phyloP scores from a whole-genome alignment of 2,329 filamentous ascomycete species.

The Colletotrichum euphorbiae region DNA sequence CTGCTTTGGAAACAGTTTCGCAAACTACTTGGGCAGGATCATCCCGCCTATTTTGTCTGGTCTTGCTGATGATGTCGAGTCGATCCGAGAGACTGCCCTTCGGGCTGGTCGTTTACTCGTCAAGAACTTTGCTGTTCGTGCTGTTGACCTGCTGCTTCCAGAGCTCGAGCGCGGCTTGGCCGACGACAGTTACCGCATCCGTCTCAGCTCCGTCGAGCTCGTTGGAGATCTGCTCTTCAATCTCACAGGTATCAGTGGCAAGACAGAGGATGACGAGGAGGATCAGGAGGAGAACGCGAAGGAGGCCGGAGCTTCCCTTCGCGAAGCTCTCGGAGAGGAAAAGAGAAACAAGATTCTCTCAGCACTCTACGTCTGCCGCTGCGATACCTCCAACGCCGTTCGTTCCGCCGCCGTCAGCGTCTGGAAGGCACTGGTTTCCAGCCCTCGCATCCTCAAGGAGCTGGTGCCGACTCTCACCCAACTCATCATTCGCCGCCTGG shows the following conservation, averaged over 20 bases:
- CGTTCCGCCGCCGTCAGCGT: slow-evolving; percentile 90
- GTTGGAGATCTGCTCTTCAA: slow-evolving; percentile 98
- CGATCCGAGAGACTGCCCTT: slow-evolving; percentile 95
- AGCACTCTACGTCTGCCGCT: slow-evolving; percentile 96
- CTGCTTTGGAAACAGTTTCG: slow-evolving; percentile 98
- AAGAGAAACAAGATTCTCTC: slow-evolving; percentile 97
- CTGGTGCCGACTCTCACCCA: slow-evolving; percentile 94
- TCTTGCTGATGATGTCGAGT: slow-evolving; percentile 94
- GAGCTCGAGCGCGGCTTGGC: slow-evolving; percentile 95
- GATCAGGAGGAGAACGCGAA: slow-evolving; percentile 81
- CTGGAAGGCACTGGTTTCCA: slow-evolving; percentile 97
- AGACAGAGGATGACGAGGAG: slow-evolving; percentile 80
- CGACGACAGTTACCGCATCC: slow-evolving; percentile 97
- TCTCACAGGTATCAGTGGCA: slow-evolving; percentile 90
- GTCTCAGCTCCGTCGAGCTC: slow-evolving; percentile 96
- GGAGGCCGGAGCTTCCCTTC: slow-evolving; percentile 91
- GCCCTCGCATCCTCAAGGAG: slow-evolving; percentile 92
- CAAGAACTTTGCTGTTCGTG: slow-evolving; percentile 97
- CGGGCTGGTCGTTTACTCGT: slow-evolving; percentile 93
- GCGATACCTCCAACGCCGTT: slow-evolving; percentile 93
- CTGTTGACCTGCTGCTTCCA: slow-evolving; percentile 92
- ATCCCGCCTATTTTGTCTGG: slow-evolving; percentile 95
- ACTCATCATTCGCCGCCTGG: slow-evolving; percentile 91
- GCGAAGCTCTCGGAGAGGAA: slow-evolving; percentile 94
- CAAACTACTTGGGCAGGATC: slow-evolving; percentile 93